A percentile compares a stretch with the other conserved stretches of the same genome.
phyloP scores from a whole-genome alignment of 1,139 yeast species.

The Sugiyamaella neomexicana region DNA sequence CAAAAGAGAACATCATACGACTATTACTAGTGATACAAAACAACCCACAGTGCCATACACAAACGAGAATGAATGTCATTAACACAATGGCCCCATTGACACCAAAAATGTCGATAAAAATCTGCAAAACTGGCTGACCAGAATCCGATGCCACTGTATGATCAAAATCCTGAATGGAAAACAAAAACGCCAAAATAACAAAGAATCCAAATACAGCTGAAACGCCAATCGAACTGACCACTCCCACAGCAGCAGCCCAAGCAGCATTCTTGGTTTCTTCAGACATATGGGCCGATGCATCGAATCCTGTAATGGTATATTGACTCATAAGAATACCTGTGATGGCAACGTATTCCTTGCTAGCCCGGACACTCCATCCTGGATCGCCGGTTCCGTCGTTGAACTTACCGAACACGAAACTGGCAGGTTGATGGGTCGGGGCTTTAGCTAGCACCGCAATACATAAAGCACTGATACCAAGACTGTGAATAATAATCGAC shows the following conservation, averaged over 20 bases:
- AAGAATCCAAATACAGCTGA: slow-evolving; percentile 68
- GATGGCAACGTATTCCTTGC: slow-evolving; percentile 28
- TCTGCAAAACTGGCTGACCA: slow-evolving; percentile 61
- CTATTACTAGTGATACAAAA: slow-evolving; percentile 67
- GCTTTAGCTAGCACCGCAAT: slow-evolving; percentile 32
- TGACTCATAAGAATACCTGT: slow-evolving; percentile 76
- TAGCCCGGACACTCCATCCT: slow-evolving; percentile 28
- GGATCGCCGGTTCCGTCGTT: slow-evolving; percentile 29
- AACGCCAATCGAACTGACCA: slow-evolving; percentile 62
- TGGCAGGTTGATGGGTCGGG: slow-evolving; percentile 30
- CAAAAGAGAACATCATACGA: slow-evolving; percentile 77
- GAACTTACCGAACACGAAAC: slow-evolving; percentile 29
- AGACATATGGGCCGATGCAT: slow-evolving; percentile 76
- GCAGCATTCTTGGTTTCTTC: slow-evolving; percentile 82
- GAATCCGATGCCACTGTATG: slow-evolving; percentile 56
- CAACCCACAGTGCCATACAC: slow-evolving; percentile 32
- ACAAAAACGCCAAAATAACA: slow-evolving; percentile 67
- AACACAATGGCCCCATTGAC: slow-evolving; percentile 58
- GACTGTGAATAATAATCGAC: slow-evolving; percentile 30
- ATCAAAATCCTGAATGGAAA: slow-evolving; percentile 71
- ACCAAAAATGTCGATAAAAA: slow-evolving; percentile 78
- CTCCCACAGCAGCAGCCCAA: slow-evolving; percentile 74
- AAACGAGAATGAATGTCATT: slow-evolving; percentile 23
- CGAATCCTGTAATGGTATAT: slow-evolving; percentile 79
- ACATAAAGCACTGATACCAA: slow-evolving; percentile 29